Percentiles rank a stretch among this genome's conserved stretches.
Evolutionary conservation across 1,284 basidiomycete species (phyloP).

Genomic region (Mrakiaceae sp.): DNA sequence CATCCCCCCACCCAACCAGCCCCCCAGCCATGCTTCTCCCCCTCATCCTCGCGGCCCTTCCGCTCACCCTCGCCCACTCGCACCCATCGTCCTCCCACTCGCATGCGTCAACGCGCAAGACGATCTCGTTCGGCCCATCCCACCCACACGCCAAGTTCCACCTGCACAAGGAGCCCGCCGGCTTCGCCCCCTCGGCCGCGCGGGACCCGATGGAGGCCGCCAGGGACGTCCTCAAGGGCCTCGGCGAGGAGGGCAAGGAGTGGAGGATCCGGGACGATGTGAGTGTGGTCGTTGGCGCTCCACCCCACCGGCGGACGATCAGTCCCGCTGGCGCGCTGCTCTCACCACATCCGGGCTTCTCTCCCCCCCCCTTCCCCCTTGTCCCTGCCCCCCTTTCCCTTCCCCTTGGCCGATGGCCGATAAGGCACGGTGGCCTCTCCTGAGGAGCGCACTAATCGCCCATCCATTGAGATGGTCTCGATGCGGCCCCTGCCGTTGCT

Average conservation of each 20-base stretch:
- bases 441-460: too few relatives aligned
- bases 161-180: background rate
- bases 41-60: slow-evolving; percentile 1
- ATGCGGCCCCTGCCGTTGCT: too few relatives aligned
- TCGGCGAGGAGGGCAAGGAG: slow-evolving; percentile 25
- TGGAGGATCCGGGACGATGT: slow-evolving; percentile 36
- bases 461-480: too few relatives aligned
- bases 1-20: background rate
- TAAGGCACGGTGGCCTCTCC: background rate
- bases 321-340: background rate
- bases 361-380: background rate
- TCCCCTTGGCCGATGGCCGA: background rate
- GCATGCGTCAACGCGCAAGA: slow-evolving; percentile 47
- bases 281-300: slow-evolving; percentile 22
- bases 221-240: slow-evolving; percentile 24
- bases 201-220: slow-evolving; percentile 20
- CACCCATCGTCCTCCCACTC: slow-evolving; percentile 6
- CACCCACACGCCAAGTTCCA: slow-evolving; percentile 60
- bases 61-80: slow-evolving; percentile 11
- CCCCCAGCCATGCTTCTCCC: slow-evolving; percentile 9
- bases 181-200: slow-evolving; percentile 11
- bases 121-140: slow-evolving; percentile 63
- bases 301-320: background rate
- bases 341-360: background rate
- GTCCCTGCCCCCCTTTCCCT: background rate